Base-by-base conservation (phyloP, 495 filamentous ascomycete genomes). In the Hypoxylon subgilvum region DNA sequence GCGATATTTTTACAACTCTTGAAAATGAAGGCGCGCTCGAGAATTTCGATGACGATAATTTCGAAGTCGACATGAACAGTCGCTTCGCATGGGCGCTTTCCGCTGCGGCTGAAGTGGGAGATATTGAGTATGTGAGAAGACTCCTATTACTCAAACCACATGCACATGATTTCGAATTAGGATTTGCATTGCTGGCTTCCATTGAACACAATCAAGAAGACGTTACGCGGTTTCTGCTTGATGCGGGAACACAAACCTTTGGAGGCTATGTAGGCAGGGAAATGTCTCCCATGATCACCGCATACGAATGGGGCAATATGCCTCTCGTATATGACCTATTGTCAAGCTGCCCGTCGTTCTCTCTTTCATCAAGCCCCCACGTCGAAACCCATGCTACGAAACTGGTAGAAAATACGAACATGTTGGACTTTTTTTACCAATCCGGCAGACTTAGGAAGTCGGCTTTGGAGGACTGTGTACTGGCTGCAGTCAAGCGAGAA, bases 1-100 rank as follows among this genome's bases (percentile, higher is more conserved):
- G 57, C 13, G 13, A 23, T 2, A 9, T 1, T 8, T 47, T 57
- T 6, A 32, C 4, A 12, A 43, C 0, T 0, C 41, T 63, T 34
- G 52, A 63, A 22, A 39, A 17, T 14, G 12, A 40, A 38, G 47
- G 48, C 2, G 52, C 48, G 1, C 36, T 63, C 17, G 36, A 57
- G 2, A 6, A 48, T 7, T 21, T 52, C 6, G 10, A 28, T 6
- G 19, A 40, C 8, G 23, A 0, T n/a, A n/a, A n/a, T n/a, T n/a
- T n/a, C n/a, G n/a, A n/a, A n/a, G n/a, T n/a, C n/a, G n/a, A n/a
- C n/a, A n/a, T n/a, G n/a, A 19, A 17, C 6, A 10, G 10, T 30
- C 36, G 12, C 7, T 40, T 34, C 4, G 14, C 17, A 30, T n/a
- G 12, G 1, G 52, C 31, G 8, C 1, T 63, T 21, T 4, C 6